Evolutionary conservation across 2,329 filamentous ascomycete genomes (phyloP).

Genomic region (Sclerotinia subarctica): DNA sequence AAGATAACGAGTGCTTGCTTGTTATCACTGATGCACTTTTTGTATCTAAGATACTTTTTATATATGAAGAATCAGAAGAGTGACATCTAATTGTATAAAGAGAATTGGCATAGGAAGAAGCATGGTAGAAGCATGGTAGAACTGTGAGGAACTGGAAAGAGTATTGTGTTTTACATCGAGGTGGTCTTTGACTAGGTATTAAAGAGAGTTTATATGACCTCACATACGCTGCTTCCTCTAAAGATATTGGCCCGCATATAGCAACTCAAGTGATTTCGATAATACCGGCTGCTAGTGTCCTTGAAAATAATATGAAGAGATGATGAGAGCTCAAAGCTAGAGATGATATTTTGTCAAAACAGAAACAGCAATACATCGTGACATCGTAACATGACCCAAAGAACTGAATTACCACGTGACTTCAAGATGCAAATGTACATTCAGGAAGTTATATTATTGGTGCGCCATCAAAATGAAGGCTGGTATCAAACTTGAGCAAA

Average conservation of each 20-base stretch:
- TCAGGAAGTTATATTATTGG: background rate
- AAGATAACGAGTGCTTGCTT: background rate
- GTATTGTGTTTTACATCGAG: background rate
- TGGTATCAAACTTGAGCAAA: background rate
- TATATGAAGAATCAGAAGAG: background rate
- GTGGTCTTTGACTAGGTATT: no score
- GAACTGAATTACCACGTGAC: background rate
- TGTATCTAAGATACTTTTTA: background rate
- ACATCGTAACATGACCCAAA: background rate
- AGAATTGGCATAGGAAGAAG: background rate
- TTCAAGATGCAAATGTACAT: background rate
- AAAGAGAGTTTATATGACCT: background rate
- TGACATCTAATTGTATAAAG: background rate
- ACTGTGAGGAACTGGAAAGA: background rate
- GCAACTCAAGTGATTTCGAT: background rate
- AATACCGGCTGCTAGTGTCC: background rate
- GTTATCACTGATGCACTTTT: background rate
- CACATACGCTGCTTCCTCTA: background rate
- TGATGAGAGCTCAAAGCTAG: background rate
- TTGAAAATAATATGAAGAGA: background rate
- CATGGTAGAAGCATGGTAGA: background rate
- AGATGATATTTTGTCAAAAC: background rate
- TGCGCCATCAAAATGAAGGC: background rate
- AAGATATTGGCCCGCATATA: background rate
- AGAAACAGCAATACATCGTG: background rate